phyloP scores from a whole-genome alignment of 768 basidiomycete genomes.

The Phaeolepiota aurea region DNA sequence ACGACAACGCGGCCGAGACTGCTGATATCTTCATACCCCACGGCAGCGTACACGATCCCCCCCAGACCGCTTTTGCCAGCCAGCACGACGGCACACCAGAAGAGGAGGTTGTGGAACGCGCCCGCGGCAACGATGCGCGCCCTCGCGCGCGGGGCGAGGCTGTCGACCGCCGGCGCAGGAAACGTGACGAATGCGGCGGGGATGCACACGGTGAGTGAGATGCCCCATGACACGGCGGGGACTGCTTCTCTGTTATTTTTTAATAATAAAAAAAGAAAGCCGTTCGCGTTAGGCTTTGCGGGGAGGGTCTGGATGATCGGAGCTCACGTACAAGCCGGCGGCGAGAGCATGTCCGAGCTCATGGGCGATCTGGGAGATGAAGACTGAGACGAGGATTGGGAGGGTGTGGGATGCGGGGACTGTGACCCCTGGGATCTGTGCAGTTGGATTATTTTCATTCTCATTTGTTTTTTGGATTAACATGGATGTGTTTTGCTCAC shows the following conservation, averaged over 20 bases:
- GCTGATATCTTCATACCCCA: slow-evolving; percentile 49
- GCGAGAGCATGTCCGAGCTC: slow-evolving; percentile 75
- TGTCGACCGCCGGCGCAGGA: slow-evolving; percentile 29
- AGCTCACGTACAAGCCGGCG: slow-evolving; percentile 66
- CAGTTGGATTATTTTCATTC: no score
- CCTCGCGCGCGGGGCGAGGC: slow-evolving; percentile 31
- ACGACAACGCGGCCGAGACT: slow-evolving; percentile 47
- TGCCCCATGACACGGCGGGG: slow-evolving; percentile 52
- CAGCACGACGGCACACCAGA: slow-evolving; percentile 39
- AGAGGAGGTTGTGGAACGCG: slow-evolving; percentile 68
- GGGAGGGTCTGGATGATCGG: background rate
- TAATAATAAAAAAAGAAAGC: no score
- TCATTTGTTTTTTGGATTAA: no score
- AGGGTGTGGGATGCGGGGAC: slow-evolving; percentile 69
- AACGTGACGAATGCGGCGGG: slow-evolving; percentile 74
- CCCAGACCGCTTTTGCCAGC: slow-evolving; percentile 24
- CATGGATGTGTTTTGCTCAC: no score
- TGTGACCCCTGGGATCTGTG: slow-evolving; percentile 84
- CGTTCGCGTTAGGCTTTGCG: background rate
- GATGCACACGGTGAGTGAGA: slow-evolving; percentile 51
- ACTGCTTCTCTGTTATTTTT: slow-evolving; percentile 45
- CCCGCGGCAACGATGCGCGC: slow-evolving; percentile 67
- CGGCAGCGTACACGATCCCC: slow-evolving; percentile 17
- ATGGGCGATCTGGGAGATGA: slow-evolving; percentile 63
- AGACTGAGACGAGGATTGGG: slow-evolving; percentile 51